phyloP scores from a whole-genome alignment of 139 green algal species.

The Desmodesmus armatus region DNA sequence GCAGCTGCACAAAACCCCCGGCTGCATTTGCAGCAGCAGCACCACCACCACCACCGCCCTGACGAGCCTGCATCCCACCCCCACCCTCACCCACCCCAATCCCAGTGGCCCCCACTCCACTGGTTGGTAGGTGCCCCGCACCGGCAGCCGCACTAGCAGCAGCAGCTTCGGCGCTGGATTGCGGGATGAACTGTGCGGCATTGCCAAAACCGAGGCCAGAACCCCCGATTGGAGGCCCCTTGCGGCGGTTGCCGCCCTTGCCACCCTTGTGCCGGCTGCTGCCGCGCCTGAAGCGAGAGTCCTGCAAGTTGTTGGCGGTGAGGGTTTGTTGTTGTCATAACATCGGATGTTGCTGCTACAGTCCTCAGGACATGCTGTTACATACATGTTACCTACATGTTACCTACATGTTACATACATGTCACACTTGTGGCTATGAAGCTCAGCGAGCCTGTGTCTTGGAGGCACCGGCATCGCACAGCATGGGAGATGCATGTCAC shows the following conservation, averaged over 20 bases:
- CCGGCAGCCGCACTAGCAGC: no score
- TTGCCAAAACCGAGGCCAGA: slow-evolving; percentile 79
- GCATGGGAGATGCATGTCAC: no score
- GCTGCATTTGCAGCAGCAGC: not conserved
- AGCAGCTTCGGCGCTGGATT: no score
- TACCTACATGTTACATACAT: not conserved
- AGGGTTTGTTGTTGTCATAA: not conserved
- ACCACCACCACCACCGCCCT: not conserved
- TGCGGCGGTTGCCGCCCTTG: slow-evolving; percentile 47
- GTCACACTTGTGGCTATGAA: not conserved
- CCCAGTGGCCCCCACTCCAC: not conserved
- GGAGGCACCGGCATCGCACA: not conserved
- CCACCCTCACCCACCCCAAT: not conserved
- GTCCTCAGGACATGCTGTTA: not conserved
- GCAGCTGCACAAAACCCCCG: slow-evolving; percentile 59
- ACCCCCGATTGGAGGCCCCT: slow-evolving; percentile 61
- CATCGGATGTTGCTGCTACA: not conserved
- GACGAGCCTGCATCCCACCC: not conserved
- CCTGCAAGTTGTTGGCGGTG: slow-evolving; percentile 37
- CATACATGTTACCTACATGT: not conserved
- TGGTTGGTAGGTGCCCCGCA: no score
- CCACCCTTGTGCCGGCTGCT: slow-evolving; percentile 52
- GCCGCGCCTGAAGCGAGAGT: slow-evolving; percentile 52
- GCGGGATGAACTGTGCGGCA: not conserved
- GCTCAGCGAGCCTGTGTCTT: not conserved